These are phyloP conservation scores for Pestalotiopsis sp. DNA, from an alignment of 2,329 filamentous ascomycete genomes.

Conservation along the genomic window DNA sequence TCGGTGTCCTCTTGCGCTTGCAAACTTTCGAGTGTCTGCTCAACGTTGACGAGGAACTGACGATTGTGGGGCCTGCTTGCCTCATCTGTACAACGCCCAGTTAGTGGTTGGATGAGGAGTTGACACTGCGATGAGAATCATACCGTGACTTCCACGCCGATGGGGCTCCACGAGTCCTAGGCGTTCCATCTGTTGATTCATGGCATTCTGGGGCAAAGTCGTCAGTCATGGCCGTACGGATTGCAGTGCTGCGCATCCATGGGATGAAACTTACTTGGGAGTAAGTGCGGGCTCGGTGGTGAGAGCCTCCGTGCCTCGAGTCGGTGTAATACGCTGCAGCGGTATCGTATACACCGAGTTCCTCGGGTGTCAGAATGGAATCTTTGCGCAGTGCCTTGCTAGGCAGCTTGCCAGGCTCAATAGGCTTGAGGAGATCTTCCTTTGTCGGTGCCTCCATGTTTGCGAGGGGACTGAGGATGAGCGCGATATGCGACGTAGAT, in stretches of 20 bases:
- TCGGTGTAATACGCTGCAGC: slow-evolving; percentile 62
- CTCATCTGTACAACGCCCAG: slow-evolving; percentile 61
- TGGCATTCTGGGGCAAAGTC: slow-evolving; percentile 44
- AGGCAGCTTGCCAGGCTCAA: neutral
- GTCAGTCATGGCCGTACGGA: neutral
- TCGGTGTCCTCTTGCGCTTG: slow-evolving; percentile 90
- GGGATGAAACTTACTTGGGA: slow-evolving; percentile 46
- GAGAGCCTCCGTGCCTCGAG: slow-evolving; percentile 51
- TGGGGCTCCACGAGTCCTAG: slow-evolving; percentile 56
- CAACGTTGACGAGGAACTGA: slow-evolving; percentile 85
- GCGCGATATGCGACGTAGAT: neutral
- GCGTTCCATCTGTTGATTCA: slow-evolving; percentile 55
- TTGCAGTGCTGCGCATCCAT: neutral
- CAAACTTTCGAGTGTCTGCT: slow-evolving; percentile 77
- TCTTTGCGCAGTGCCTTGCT: slow-evolving; percentile 14
- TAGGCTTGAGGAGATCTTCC: slow-evolving; percentile 2
- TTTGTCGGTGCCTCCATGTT: neutral
- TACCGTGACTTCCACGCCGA: slow-evolving; percentile 62
- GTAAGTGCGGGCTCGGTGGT: slow-evolving; percentile 56
- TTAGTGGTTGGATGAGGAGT: neutral
- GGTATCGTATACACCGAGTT: slow-evolving; percentile 54
- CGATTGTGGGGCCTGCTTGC: slow-evolving; percentile 64
- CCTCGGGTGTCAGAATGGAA: slow-evolving; percentile 41
- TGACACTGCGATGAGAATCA: slow-evolving; percentile 16
- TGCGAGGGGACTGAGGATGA: neutral